Conservation (phyloP, 2,329 filamentous ascomycete species). For the Arthrobotrys sinensis region DNA sequence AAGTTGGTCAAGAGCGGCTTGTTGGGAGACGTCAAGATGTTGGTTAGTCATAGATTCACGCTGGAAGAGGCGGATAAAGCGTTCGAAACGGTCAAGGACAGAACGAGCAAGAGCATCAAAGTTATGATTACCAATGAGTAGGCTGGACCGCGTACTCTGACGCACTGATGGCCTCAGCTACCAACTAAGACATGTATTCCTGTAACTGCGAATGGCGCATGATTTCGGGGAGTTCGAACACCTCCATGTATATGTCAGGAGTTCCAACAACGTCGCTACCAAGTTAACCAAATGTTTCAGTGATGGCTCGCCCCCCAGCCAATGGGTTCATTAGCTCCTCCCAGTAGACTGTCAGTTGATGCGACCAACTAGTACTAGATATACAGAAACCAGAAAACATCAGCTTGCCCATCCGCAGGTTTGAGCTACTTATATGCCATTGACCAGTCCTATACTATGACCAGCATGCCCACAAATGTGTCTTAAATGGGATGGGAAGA, state of each 20-base stretch:
- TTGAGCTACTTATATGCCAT: background rate
- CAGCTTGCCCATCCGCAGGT: too few species aligned
- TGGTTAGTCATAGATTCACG: slow-evolving; percentile 89
- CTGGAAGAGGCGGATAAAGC: slow-evolving; percentile 90
- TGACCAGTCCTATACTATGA: background rate
- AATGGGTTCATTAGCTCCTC: background rate
- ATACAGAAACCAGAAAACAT: too few species aligned
- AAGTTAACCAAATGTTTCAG: slow-evolving; percentile 18
- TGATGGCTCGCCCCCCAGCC: background rate
- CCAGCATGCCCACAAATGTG: background rate
- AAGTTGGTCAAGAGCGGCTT: slow-evolving; percentile 87
- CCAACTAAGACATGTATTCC: slow-evolving; percentile 43
- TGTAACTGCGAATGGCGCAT: slow-evolving; percentile 23
- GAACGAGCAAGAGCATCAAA: slow-evolving; percentile 96
- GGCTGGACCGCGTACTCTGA: background rate
- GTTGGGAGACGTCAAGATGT: slow-evolving; percentile 76
- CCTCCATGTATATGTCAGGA: background rate
- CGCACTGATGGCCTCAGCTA: background rate
- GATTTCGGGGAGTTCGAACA: background rate
- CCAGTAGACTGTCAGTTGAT: too few species aligned
- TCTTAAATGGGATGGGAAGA: slow-evolving; percentile 6
- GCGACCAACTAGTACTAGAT: too few species aligned
- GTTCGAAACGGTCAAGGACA: slow-evolving; percentile 88
- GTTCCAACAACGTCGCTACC: slow-evolving; percentile 18
- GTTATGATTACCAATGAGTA: slow-evolving; percentile 83